Base-by-base conservation (phyloP, 257 asterid genomes). In the Nicotiana tomentosiformis region DNA sequence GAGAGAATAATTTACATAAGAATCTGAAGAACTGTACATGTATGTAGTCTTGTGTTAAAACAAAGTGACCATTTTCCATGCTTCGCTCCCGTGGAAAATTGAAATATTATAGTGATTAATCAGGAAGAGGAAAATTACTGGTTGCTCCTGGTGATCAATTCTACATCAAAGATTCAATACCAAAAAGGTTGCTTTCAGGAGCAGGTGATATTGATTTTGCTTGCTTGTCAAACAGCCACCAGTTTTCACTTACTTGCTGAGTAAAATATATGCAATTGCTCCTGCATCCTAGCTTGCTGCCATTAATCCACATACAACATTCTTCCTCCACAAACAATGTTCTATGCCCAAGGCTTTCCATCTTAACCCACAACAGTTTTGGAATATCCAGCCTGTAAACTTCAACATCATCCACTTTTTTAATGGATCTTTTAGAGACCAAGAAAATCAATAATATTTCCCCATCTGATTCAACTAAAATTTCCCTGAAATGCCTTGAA, bases 181-280 rank as follows among this genome's bases (percentile, higher is more conserved):
- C 23, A 46, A 23, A 72, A 26, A 23, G 61, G 61, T 57, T 72
- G 61, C 39, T 3, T 72, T 72, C 37, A 49, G 39, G 61, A 14
- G 14, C 61, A 12, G 79, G 61, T 82, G 81, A 62, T 84, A 51
- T 80, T 49, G 20, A 23, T 84, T 82, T 66, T 46, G 3, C 79
- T 72, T 20, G 81, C 89, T 81, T 72, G 49, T 89, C 88, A 82
- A 82, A 84, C n/a, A 60, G 61, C 72, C 85, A 77, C 92, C 89
- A 86, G n/a, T 49, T 78, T 83, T 74, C 82, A 55, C 5, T 49
- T 17, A 65, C 33, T 26, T 12, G 56, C 66, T 84, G 67, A 69
- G 79, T 80, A 80, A 84, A 87, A 60, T 80, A 85, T 23, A 90
- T 77, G 82, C 83, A 85, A 68, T 83, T 86, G 5, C 66, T 83